phyloP scores from a whole-genome alignment of 768 basidiomycete species.

The Tylopilus subfusipes region DNA sequence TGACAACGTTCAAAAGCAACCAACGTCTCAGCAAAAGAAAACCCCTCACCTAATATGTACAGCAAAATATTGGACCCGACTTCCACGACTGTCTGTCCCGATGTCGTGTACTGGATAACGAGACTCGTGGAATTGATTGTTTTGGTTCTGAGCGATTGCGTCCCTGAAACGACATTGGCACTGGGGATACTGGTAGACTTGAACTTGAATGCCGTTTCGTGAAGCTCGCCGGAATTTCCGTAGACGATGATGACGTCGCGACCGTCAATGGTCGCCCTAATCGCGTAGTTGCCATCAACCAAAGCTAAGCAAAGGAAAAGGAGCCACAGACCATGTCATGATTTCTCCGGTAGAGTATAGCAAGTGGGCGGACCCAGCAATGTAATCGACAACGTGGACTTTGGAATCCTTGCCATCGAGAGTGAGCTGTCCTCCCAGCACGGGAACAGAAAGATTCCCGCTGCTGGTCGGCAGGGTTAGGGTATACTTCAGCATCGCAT shows the following conservation, averaged over 20 bases:
- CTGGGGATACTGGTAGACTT: constrained; percentile 23
- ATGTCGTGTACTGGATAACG: constrained; percentile 44
- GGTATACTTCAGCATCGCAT: constrained; percentile 27
- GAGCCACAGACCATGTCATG: constrained; percentile 40
- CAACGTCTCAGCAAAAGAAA: not conserved
- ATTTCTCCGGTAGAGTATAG: constrained; percentile 50
- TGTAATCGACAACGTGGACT: constrained; percentile 48
- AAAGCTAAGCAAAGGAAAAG: not conserved
- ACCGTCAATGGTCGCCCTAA: constrained; percentile 47
- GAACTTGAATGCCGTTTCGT: constrained; percentile 48
- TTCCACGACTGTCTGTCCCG: constrained; percentile 45
- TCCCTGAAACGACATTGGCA: constrained; percentile 18
- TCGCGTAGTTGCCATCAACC: not conserved
- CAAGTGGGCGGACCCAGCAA: constrained; percentile 41
- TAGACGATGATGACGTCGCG: constrained; percentile 47
- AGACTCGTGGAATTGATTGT: constrained; percentile 34
- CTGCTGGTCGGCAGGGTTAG: constrained; percentile 44
- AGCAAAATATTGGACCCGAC: constrained; percentile 38
- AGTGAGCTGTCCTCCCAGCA: constrained; percentile 40
- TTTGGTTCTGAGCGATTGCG: constrained; percentile 35
- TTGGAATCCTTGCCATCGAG: constrained; percentile 54
- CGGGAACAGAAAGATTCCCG: constrained; percentile 41
- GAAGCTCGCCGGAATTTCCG: constrained; percentile 44
- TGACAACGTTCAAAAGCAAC: constrained; percentile 16
- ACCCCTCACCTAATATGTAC: constrained; percentile 42